Evolutionary conservation across 345 rosid genomes (phyloP), one percentile per base, ranked within the genome.

Genomic region (Boechera retrofracta): DNA sequence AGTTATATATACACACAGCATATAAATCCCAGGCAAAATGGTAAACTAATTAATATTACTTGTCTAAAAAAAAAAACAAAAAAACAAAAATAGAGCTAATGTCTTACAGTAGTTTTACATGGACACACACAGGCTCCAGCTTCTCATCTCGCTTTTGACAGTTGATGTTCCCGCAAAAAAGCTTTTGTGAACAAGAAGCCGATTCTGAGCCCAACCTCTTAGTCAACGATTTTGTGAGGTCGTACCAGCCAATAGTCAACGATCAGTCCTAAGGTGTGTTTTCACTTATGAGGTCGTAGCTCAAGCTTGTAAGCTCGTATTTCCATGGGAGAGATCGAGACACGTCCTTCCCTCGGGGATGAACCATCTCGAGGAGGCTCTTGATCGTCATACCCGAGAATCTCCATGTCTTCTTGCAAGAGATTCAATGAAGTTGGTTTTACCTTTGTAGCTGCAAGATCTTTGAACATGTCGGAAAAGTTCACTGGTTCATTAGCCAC

Each of bases 251-350:
- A 55, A 26, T 44, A 54, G 42, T 63, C 57, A 70, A 77, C 36
- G 59, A n/a, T 44, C 58, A 64, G 53, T 64, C 35, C 8, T 29
- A 39, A 33, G 6, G 11, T 64, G 44, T 56, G 64, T 56, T 26
- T 28, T 77, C 63, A 77, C 73, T 65, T 77, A 49, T 72, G 82
- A 67, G 94, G 88, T 80, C 83, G 83, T 71, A 95, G 67, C 64
- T 89, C 97, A 80, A 95, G 82, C 85, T 91, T 95, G 87, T 91
- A 95, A 28, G 99, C 93, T 77, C 88, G 94, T 79, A 95, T 83
- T 83, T 95, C 99, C 99, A 93, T 95, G 54, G 98, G 97, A 63
- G 93, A 79, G 53, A 95, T 89, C 68, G 58, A 24, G 21, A 89
- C 78, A 62, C 49, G 86, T 62, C 97, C 98, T 24, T 92, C 94